Evolutionary conservation across 352 stramenopile genomes (phyloP), one percentile per base, ranked within the genome.

Genomic region (Phytophthora sp.): DNA sequence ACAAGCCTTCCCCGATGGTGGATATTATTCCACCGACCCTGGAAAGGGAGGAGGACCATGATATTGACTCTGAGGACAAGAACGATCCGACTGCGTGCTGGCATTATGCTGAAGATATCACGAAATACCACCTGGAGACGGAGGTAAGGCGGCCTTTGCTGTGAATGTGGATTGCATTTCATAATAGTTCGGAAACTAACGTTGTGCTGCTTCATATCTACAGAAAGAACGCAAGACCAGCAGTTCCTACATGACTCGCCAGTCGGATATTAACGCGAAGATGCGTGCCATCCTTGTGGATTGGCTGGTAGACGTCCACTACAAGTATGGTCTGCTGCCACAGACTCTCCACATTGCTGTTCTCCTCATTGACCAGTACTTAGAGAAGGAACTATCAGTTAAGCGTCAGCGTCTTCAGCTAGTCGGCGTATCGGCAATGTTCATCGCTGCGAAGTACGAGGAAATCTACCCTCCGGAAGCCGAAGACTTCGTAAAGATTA

Each of bases 281-380:
- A 99, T 99, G 98, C 88, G 97, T 39, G 91, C 97, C 17, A 99
- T 99, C 53, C 88, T 99, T 31, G 91, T 99, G 34, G 98, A 99
- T 81, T 99, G 98, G 98, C 88, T 99, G 28, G 94, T 99, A 6
- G 88, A 95, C 35, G 87, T 96, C 1, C 85, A 94, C 62, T 82
- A 76, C 73, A 94, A 95, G 73, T 96, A 94, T 61, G 74, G 82
- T 21, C 26, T 96, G 39, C 59, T 89, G 17, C 74, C 82, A 1
- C 84, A 95, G 66, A 95, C 87, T 15, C 66, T 96, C 20, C 87
- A 95, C 63, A 88, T 96, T 55, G 85, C 87, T n/a, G 72, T 94
- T 42, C 79, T 90, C 28, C 66, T 96, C 27, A 87, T 97, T 41
- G 89, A 97, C 37, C 77, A 72, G 39, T 91, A 91, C 66, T 71